Conservation (phyloP, 345 rosid genomes). For the Eucalyptus pauciflora region DNA sequence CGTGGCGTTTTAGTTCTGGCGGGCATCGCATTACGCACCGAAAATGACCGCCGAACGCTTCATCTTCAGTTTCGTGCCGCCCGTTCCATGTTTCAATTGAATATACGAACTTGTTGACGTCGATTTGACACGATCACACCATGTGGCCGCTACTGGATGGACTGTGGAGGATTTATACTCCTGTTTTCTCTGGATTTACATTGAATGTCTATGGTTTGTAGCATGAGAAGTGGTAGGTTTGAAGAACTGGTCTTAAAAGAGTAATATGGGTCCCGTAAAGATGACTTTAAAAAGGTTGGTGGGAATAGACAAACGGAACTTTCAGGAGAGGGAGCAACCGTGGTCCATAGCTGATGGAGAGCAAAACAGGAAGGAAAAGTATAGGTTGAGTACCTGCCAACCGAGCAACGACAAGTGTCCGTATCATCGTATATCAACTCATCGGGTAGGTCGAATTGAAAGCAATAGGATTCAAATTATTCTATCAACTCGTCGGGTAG, state of each 20-base stretch:
- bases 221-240: neutral
- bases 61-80: neutral
- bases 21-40: neutral
- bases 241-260: neutral
- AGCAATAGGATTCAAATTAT: fast-evolving
- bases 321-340: neutral
- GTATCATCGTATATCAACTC: neutral
- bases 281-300: neutral
- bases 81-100: neutral
- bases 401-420: neutral
- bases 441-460: fast-evolving
- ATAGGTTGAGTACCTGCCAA: neutral
- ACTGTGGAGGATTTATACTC: neutral
- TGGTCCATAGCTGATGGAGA: neutral
- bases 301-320: neutral
- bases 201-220: neutral
- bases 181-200: neutral
- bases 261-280: neutral
- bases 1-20: neutral
- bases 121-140: neutral
- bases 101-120: neutral
- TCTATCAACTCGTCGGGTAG: too few relatives aligned
- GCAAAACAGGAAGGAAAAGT: neutral
- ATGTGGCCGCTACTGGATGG: neutral
- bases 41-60: neutral